Base-by-base conservation (phyloP, 2,329 filamentous ascomycete species). In the Tolypocladium inflatum region DNA sequence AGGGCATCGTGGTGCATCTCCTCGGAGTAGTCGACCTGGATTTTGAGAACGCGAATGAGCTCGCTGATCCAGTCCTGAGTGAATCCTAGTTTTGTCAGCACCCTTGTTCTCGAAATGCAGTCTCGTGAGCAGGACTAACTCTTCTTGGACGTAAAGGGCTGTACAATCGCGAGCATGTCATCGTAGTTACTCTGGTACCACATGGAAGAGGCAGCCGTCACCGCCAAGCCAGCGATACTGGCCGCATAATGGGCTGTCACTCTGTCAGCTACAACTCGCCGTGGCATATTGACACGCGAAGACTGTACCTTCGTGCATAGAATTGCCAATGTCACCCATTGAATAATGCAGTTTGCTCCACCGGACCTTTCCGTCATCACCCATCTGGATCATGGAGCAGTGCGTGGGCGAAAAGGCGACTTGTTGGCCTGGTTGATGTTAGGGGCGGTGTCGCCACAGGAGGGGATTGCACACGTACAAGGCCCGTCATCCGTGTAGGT, bases 21-120 rank as follows among this genome's bases (percentile, higher is more conserved):
- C 54, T 89, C 82, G 0, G 90, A 88, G 67, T 92, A 95, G 73
- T 97, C 93, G 54, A 92, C 83, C 55, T 86, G 84, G 37, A 90
- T 79, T 61, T 86, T 87, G 55, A 92, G 76, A 58, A 89, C 83
- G 45, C 83, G 80, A 56, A 90, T 85, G 15, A 91, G 76, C 62
- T 89, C 86, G 45, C 77, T 79, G 56, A 89, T 75, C 77, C 86
- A 85, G 59, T 85, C 78, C 48, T 79, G 77, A 56, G 84, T 76
- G 62, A 88, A 84, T 55, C 80, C 82, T 86, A 52, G 9, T 43
- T 9, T 5, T 9, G 52, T 72, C 42, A 70, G 65, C 57, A 30
- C 30, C 33, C 19, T 21, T 15, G 1, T 52, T 26, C 19, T n/a
- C 19, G 13, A 8, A 37, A 17, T 33, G 4, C 4, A 10, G 15